Evolutionary conservation across 2,329 filamentous ascomycete species (phyloP).

Genomic region (Cyclaneusma minus): DNA sequence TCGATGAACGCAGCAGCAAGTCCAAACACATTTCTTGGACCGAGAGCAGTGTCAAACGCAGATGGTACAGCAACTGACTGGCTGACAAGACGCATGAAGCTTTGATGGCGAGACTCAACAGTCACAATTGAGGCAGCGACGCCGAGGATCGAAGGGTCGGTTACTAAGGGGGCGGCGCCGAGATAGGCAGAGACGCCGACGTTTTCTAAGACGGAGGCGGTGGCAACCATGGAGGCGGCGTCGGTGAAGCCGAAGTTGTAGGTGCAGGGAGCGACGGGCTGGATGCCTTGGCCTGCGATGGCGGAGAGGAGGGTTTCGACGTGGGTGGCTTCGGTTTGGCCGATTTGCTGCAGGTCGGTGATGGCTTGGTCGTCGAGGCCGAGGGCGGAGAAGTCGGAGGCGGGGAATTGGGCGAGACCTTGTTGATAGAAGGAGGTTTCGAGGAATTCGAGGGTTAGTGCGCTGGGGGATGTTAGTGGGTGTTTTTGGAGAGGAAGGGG

Average conservation of each 20-base stretch:
- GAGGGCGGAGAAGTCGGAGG: slow-evolving; percentile 46
- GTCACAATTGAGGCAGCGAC: slow-evolving; percentile 58
- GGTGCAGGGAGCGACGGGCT: slow-evolving; percentile 51
- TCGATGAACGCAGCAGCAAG: slow-evolving; percentile 59
- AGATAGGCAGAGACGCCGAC: slow-evolving; percentile 61
- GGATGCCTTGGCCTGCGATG: slow-evolving; percentile 44
- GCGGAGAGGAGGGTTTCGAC: slow-evolving; percentile 42
- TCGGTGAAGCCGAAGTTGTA: slow-evolving; percentile 60
- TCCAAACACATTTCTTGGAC: slow-evolving; percentile 54
- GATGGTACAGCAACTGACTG: slow-evolving; percentile 45
- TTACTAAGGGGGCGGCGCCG: slow-evolving; percentile 51
- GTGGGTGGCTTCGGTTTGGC: slow-evolving; percentile 46
- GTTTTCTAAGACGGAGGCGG: slow-evolving; percentile 55
- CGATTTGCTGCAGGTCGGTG: slow-evolving; percentile 44
- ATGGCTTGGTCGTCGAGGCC: slow-evolving; percentile 40
- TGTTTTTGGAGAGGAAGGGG: slow-evolving; percentile 11
- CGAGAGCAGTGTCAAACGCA: slow-evolving; percentile 55
- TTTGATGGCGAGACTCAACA: slow-evolving; percentile 59
- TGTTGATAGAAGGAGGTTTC: slow-evolving; percentile 59
- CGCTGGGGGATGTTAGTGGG: slow-evolving; percentile 25
- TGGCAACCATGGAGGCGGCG: slow-evolving; percentile 50
- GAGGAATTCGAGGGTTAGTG: slow-evolving; percentile 60
- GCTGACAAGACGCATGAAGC: slow-evolving; percentile 48
- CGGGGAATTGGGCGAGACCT: slow-evolving; percentile 51
- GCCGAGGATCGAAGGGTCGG: slow-evolving; percentile 41